Percentiles rank a stretch among this genome's conserved stretches.
phyloP scores from a whole-genome alignment of 805 yeast genomes.

The Candida pini region DNA sequence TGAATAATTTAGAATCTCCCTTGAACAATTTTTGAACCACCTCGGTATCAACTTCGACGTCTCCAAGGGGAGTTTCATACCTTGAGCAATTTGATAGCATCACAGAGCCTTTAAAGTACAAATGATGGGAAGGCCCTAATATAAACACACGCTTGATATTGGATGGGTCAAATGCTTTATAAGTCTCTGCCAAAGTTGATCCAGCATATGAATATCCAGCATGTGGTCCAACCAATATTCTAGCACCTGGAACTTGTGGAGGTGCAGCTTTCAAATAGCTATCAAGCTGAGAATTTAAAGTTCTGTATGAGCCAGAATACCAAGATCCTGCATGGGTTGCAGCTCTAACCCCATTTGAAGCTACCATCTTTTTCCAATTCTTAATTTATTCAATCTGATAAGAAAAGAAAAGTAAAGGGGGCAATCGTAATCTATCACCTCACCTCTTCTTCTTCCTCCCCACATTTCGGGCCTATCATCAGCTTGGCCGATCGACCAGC shows the following conservation, averaged over 20 bases:
- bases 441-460: no score
- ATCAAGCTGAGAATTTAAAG: slow-evolving; percentile 47
- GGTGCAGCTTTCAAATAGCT: slow-evolving; percentile 37
- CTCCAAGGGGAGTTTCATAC: slow-evolving; percentile 83
- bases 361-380: no score
- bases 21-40: slow-evolving; percentile 31
- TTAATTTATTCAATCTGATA: no score
- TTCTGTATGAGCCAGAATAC: slow-evolving; percentile 51
- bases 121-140: slow-evolving; percentile 91
- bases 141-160: slow-evolving; percentile 61
- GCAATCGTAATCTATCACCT: no score
- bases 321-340: slow-evolving; percentile 92
- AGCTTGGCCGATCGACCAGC: no score
- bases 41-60: slow-evolving; percentile 57
- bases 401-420: no score
- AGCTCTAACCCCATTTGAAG: slow-evolving; percentile 35
- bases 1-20: slow-evolving; percentile 37
- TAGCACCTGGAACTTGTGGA: slow-evolving; percentile 32
- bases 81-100: slow-evolving; percentile 44
- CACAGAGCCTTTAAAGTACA: slow-evolving; percentile 62
- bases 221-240: slow-evolving; percentile 65
- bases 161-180: slow-evolving; percentile 59
- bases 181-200: slow-evolving; percentile 68
- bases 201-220: slow-evolving; percentile 92
- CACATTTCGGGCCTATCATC: no score